Evolutionary conservation across 2,329 filamentous ascomycete species (phyloP), one percentile per base, ranked within the genome.

Genomic region (Pestalotiopsis sp.): DNA sequence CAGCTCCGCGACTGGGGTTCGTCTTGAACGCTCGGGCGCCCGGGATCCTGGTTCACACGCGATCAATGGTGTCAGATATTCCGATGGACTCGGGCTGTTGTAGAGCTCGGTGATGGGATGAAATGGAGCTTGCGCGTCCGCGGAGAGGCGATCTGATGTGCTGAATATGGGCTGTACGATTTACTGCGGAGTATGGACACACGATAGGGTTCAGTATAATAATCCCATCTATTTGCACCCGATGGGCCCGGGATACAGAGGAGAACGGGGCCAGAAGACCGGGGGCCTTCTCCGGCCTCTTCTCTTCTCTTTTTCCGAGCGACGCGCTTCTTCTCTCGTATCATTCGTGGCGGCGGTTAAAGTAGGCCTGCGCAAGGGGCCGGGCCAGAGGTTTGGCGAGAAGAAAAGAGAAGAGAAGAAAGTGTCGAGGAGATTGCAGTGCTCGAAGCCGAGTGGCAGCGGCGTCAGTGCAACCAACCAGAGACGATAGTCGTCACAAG

Each of bases 361-460:
- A 36, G 7, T 1, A 36, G 31, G 31, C 9, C 31, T 36, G 31
- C 31, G 31, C 9, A 36, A 36, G 7, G 5, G 31, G 31, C 31
- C 31, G 31, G 31, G 31, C 7, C 31, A 9, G 31, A 36, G 7
- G 7, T 36, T 9, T 36, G 31, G 31, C 31, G 6, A 36, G 6
- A 9, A 31, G 7, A 5, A 9, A 9, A 36, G 31, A 36, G 6
- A 36, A 36, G 31, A n/a, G 25, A 9, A 62, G 25, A 31, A 36
- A 14, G 23, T 38, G 27, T 36, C 31, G 31, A 36, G 27, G 36
- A 62, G 27, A 62, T 49, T 64, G 38, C 61, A 52, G 41, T 58
- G 68, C 64, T 23, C 68, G 67, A 66, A 41, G 56, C 45, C 20
- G 45, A 52, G 68, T 65, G 64, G 45, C 65, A 69, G 57, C 27